Evolutionary conservation across 129 eudicot genomes (phyloP).

Genomic region (Gnaphalium uliginosum): DNA sequence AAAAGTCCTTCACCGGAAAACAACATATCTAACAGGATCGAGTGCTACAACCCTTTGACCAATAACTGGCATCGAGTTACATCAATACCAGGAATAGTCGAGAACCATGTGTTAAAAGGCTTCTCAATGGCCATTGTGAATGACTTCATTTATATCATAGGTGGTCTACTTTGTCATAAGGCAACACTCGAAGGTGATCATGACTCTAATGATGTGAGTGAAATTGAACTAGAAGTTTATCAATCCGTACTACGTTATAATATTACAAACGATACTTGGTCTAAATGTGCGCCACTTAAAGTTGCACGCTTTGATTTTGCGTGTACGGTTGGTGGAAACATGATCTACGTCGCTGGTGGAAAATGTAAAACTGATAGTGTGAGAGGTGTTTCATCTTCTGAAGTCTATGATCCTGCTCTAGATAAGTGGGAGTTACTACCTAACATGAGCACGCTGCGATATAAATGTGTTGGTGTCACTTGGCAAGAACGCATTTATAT

Average conservation of each 20-base stretch:
- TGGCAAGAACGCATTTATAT: slow-evolving; percentile 52
- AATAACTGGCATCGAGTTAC: slow-evolving; percentile 48
- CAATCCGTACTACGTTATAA: slow-evolving; percentile 42
- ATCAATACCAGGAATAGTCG: slow-evolving; percentile 44
- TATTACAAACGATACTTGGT: slow-evolving; percentile 35
- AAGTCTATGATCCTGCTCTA: slow-evolving; percentile 59
- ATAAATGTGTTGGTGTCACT: slow-evolving; percentile 64
- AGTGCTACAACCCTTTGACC: slow-evolving; percentile 48
- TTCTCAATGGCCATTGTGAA: slow-evolving; percentile 56
- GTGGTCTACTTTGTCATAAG: slow-evolving; percentile 50
- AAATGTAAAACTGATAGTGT: slow-evolving; percentile 34
- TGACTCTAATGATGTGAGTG: neutral
- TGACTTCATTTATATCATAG: slow-evolving; percentile 50
- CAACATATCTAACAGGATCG: slow-evolving; percentile 50
- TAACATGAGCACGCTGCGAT: slow-evolving; percentile 55
- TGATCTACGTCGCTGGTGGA: slow-evolving; percentile 69
- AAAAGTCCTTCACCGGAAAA: slow-evolving; percentile 25
- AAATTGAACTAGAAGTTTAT: slow-evolving; percentile 30
- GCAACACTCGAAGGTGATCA: neutral
- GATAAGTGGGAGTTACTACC: slow-evolving; percentile 60
- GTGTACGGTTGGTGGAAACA: slow-evolving; percentile 41
- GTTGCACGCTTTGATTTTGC: slow-evolving; percentile 59
- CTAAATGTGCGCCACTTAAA: slow-evolving; percentile 40
- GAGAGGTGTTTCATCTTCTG: slow-evolving; percentile 52
- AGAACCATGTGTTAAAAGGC: slow-evolving; percentile 46